These are phyloP conservation scores for Petrea volubilis DNA, from an alignment of 257 asterid genomes.

Conservation along the genomic window DNA sequence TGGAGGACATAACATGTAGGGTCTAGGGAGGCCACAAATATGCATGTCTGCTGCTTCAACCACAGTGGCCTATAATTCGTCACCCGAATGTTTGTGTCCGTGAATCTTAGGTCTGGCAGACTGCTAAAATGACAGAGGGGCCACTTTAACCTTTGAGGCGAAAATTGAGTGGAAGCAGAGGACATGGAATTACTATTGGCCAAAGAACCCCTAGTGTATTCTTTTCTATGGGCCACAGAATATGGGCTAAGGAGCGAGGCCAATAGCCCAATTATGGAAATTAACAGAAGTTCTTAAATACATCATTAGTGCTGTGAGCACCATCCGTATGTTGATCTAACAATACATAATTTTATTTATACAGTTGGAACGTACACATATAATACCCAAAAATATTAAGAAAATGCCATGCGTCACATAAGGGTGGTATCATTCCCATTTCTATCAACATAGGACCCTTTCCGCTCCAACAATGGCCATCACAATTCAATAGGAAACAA, in stretches of 20 bases:
- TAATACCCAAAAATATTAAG: neutral
- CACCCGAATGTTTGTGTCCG: neutral
- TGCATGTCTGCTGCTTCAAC: neutral
- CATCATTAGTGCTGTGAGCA: neutral
- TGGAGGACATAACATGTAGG: neutral
- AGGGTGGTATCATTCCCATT: neutral
- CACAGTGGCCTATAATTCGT: neutral
- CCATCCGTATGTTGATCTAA: neutral
- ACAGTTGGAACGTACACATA: neutral
- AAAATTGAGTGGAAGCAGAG: conserved; percentile 2
- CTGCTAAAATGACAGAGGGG: conserved; percentile 12
- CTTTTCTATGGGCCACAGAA: conserved; percentile 24
- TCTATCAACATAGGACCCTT: conserved; percentile 8
- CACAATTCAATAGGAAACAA: conserved; percentile 15
- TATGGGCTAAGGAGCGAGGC: conserved; percentile 21
- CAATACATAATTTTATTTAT: neutral
- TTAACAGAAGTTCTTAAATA: conserved; percentile 2
- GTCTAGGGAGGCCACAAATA: neutral
- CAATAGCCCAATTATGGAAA: conserved; percentile 25
- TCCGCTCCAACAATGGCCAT: conserved; percentile 2
- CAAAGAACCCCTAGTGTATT: conserved; percentile 19
- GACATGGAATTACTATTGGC: neutral
- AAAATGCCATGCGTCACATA: neutral
- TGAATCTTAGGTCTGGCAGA: neutral
- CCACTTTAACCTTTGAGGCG: conserved; percentile 19